phyloP scores from a whole-genome alignment of 1,139 yeast species.

The Blastobotrys raffinosifermentans region DNA sequence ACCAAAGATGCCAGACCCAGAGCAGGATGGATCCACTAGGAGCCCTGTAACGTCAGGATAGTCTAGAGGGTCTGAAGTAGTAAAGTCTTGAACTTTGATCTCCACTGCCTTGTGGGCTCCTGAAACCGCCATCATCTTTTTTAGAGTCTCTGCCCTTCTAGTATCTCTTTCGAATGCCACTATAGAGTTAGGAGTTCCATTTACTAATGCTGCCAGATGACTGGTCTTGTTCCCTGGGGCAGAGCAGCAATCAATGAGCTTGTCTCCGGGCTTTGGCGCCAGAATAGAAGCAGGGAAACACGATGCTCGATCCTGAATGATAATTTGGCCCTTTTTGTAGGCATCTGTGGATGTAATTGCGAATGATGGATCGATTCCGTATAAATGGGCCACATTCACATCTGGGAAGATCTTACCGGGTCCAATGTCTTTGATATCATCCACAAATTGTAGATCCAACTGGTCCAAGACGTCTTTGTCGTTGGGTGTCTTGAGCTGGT shows the following conservation, averaged over 20 bases:
- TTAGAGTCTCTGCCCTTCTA: conserved; percentile 62
- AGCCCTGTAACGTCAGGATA: conserved; percentile 67
- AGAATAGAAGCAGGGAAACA: conserved; percentile 91
- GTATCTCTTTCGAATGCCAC: conserved; percentile 85
- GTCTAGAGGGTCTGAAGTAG: conserved; percentile 56
- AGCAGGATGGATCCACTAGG: conserved; percentile 93
- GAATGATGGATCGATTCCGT: conserved; percentile 72
- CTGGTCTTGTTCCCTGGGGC: conserved; percentile 99
- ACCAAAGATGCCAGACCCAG: conserved; percentile 96
- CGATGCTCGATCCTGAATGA: conserved; percentile 93
- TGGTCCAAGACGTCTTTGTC: conserved; percentile 12
- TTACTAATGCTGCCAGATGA: conserved; percentile 66
- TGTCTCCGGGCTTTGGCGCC: conserved; percentile 46
- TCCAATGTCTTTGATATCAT: conserved; percentile 41
- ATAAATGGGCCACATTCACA: conserved; percentile 62
- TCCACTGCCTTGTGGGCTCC: conserved; percentile 60
- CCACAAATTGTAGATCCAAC: conserved; percentile 43
- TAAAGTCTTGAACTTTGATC: conserved; percentile 80
- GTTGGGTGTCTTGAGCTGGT: conserved; percentile 28
- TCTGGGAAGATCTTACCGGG: conserved; percentile 53
- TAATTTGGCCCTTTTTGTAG: conserved; percentile 68
- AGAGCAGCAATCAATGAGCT: conserved; percentile 84
- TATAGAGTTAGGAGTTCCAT: conserved; percentile 39
- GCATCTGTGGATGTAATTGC: conserved; percentile 58
- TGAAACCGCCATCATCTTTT: conserved; percentile 74